A percentile compares a stretch with the other conserved stretches of the same genome.
phyloP scores from a whole-genome alignment of 495 filamentous ascomycete genomes.

The Aspergillus baeticus region DNA sequence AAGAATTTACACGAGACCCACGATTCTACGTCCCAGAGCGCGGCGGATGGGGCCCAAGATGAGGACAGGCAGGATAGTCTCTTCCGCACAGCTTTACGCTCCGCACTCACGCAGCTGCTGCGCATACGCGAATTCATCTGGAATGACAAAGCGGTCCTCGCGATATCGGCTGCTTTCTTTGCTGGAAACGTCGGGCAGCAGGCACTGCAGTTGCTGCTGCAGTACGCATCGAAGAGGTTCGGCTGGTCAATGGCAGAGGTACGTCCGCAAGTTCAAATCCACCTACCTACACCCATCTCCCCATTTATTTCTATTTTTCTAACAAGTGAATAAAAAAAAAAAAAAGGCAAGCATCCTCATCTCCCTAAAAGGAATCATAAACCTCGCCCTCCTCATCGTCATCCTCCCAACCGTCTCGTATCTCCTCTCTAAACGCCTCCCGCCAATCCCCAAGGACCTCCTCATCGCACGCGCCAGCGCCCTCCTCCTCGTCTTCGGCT shows the following conservation, averaged over 20 bases:
- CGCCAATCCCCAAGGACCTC: constrained; percentile 3
- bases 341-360: constrained; percentile 11
- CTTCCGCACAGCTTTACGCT: not conserved
- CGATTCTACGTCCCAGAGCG: too few species aligned
- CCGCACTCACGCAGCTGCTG: not conserved
- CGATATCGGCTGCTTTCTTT: constrained; percentile 7
- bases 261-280: too few species aligned
- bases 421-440: not conserved
- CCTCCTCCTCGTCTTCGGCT: not conserved
- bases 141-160: not conserved
- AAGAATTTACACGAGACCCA: not conserved
- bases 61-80: too few species aligned
- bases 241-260: constrained; percentile 13
- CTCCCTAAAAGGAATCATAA: constrained; percentile 7
- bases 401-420: constrained; percentile 6
- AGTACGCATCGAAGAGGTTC: constrained; percentile 13
- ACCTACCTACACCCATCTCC: not conserved
- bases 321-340: too few species aligned
- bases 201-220: constrained; percentile 7
- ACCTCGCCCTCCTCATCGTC: constrained; percentile 1
- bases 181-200: not conserved
- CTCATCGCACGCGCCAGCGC: constrained; percentile 4
- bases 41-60: too few species aligned
- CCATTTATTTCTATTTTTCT: too few species aligned
- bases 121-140: constrained; percentile 1